phyloP scores from a whole-genome alignment of 768 basidiomycete genomes.

The Serendipita sp. region DNA sequence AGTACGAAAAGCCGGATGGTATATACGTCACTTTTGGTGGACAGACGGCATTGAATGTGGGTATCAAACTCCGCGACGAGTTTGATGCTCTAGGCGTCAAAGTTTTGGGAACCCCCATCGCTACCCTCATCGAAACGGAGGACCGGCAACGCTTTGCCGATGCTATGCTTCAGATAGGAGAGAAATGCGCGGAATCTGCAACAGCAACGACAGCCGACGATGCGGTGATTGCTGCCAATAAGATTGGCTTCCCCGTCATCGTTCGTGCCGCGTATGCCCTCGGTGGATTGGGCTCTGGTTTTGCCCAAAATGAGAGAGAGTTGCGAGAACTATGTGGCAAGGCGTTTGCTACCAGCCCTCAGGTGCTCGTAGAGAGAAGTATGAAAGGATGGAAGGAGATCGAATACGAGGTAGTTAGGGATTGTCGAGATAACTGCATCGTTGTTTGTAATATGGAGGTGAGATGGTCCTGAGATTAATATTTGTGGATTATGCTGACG shows the following conservation, averaged over 20 bases:
- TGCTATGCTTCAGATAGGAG: slow-evolving; percentile 91
- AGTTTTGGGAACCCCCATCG: slow-evolving; percentile 91
- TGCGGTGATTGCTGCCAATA: slow-evolving; percentile 61
- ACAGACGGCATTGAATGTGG: slow-evolving; percentile 92
- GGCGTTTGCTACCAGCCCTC: slow-evolving; percentile 94
- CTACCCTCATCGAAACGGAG: slow-evolving; percentile 94
- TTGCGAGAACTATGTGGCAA: slow-evolving; percentile 76
- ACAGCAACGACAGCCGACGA: slow-evolving; percentile 80
- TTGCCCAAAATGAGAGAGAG: slow-evolving; percentile 88
- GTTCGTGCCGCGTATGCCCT: slow-evolving; percentile 94
- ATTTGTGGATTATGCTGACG: slow-evolving; percentile 28
- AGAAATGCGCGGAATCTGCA: slow-evolving; percentile 81
- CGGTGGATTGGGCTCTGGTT: slow-evolving; percentile 89
- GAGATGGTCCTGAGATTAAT: slow-evolving; percentile 21
- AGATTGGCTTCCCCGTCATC: slow-evolving; percentile 90
- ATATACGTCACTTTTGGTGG: slow-evolving; percentile 99
- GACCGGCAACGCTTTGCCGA: slow-evolving; percentile 87
- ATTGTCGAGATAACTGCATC: slow-evolving; percentile 97
- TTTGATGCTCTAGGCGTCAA: slow-evolving; percentile 77
- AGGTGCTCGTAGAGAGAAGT: slow-evolving; percentile 94
- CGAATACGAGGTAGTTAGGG: slow-evolving; percentile 97
- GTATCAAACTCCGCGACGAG: slow-evolving; percentile 95
- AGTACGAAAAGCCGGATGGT: slow-evolving; percentile 96
- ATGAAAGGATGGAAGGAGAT: slow-evolving; percentile 99
- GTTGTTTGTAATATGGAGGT: slow-evolving; percentile 99